phyloP scores from a whole-genome alignment of 2,329 filamentous ascomycete species.

The Tolypocladium amazonense region DNA sequence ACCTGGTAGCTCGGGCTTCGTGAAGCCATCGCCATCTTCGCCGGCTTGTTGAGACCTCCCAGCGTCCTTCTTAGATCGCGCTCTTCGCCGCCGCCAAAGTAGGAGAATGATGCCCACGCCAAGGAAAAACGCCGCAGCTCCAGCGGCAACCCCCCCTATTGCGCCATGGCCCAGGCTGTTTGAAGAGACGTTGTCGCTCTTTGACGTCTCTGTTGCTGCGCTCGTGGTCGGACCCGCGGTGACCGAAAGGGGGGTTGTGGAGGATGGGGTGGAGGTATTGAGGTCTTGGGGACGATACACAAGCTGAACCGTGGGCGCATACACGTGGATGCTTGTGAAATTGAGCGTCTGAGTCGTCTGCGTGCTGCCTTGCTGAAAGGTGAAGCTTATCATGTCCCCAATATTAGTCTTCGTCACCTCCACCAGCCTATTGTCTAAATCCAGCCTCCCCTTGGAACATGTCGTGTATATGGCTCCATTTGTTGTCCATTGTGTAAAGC shows the following conservation, averaged over 20 bases:
- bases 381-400: not conserved
- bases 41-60: not conserved
- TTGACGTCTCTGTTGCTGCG: not conserved
- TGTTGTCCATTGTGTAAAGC: no score
- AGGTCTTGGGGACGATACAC: not conserved
- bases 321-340: accelerated
- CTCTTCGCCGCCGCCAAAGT: not conserved
- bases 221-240: not conserved
- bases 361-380: not conserved
- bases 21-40: not conserved
- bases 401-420: not conserved
- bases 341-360: not conserved
- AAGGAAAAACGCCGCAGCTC: not conserved
- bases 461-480: not conserved
- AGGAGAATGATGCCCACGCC: not conserved
- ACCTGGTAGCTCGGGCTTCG: not conserved
- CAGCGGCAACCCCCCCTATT: not conserved
- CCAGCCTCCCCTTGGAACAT: no score
- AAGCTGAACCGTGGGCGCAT: not conserved
- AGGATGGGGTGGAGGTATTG: not conserved
- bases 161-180: not conserved
- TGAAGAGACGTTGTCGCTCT: not conserved
- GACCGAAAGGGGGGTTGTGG: not conserved
- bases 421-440: not conserved
- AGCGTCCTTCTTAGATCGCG: not conserved